Percentiles rank a stretch among this genome's conserved stretches.
phyloP scores from a whole-genome alignment of 2,329 filamentous ascomycete genomes.

The Rutstroemia sydowiana region DNA sequence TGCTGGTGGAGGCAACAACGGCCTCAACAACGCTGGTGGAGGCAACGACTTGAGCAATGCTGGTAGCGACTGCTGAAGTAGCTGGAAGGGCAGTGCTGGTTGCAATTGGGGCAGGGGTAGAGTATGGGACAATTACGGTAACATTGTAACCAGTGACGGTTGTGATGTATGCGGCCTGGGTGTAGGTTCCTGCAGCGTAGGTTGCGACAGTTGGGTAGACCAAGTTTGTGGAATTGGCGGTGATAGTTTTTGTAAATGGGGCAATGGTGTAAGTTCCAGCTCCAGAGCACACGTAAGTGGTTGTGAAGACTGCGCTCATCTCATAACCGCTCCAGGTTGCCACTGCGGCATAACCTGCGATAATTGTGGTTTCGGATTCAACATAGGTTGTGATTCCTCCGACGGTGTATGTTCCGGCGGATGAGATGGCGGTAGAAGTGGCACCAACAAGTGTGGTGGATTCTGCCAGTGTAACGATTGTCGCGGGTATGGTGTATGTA shows the following conservation, averaged over 20 bases:
- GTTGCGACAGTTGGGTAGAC: constrained; percentile 59
- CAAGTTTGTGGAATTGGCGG: constrained; percentile 45
- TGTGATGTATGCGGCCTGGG: constrained; percentile 56
- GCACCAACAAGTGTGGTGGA: constrained; percentile 61
- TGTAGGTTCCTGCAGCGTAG: constrained; percentile 66
- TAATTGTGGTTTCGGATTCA: constrained; percentile 58
- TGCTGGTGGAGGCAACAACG: background rate
- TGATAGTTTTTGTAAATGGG: constrained; percentile 55
- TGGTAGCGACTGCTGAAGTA: background rate
- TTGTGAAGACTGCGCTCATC: constrained; percentile 61
- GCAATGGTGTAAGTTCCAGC: constrained; percentile 71
- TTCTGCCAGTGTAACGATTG: constrained; percentile 59
- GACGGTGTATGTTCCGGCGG: constrained; percentile 58
- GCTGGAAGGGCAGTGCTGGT: background rate
- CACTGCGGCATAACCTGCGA: constrained; percentile 62
- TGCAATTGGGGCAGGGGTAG: constrained; percentile 29
- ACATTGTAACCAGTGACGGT: constrained; percentile 62
- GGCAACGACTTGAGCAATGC: constrained; percentile 18
- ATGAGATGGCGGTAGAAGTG: constrained; percentile 51
- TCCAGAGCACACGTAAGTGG: constrained; percentile 65
- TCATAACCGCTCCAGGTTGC: constrained; percentile 50
- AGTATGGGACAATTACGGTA: constrained; percentile 65
- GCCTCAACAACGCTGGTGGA: constrained; percentile 22
- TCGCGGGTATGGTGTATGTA: constrained; percentile 69
- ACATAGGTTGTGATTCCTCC: constrained; percentile 70